Percentiles rank a stretch among this genome's conserved stretches.
Conservation (phyloP, 768 basidiomycete genomes). For the Lactifluus volemus region DNA sequence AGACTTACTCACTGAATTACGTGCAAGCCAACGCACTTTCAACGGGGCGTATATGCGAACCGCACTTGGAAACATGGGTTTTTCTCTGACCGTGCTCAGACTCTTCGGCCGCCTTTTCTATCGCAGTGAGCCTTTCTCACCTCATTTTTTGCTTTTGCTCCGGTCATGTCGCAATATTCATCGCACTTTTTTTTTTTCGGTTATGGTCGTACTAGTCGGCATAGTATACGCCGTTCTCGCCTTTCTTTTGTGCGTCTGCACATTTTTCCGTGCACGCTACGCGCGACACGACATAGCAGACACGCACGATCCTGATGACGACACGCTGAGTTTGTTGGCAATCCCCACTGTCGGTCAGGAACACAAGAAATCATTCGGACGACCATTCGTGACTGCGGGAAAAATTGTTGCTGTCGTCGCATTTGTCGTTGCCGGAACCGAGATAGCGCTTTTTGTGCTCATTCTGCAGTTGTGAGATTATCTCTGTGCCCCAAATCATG, state of each 20-base stretch:
- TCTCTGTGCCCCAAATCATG: neutral
- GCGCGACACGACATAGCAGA: conserved; percentile 77
- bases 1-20: conserved; percentile 48
- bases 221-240: conserved; percentile 58
- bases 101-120: conserved; percentile 50
- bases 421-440: conserved; percentile 50
- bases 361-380: conserved; percentile 54
- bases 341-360: conserved; percentile 55
- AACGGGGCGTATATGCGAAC: conserved; percentile 75
- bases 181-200: neutral
- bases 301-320: neutral
- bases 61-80: conserved; percentile 65
- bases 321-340: conserved; percentile 26
- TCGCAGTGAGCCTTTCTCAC: conserved; percentile 40
- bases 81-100: conserved; percentile 63
- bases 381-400: conserved; percentile 77
- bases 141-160: neutral
- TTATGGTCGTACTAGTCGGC: conserved; percentile 33
- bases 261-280: conserved; percentile 54
- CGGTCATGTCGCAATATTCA: neutral
- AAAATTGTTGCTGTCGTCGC: conserved; percentile 58
- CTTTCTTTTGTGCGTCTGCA: conserved; percentile 44
- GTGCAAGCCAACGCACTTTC: conserved; percentile 76
- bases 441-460: conserved; percentile 57
- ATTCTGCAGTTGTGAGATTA: conserved; percentile 31